Conservation (phyloP, 2,329 filamentous ascomycete genomes). For the Metarhizium humberi region DNA sequence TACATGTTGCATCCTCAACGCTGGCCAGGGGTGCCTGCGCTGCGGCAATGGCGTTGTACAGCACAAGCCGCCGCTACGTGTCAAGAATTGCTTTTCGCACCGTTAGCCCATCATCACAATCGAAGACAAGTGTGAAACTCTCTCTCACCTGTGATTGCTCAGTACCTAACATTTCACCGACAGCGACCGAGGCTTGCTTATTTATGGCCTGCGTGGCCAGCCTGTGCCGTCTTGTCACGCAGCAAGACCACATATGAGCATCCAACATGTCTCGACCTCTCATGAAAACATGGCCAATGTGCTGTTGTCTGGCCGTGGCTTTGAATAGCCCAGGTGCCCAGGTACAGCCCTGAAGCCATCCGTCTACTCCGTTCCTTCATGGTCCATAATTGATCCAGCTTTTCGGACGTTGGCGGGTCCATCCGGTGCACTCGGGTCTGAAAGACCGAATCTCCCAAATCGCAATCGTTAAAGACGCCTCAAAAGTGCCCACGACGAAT, state of each 20-base stretch:
- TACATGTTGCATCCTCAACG: not conserved
- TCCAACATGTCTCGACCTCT: not conserved
- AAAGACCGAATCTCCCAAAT: constrained; percentile 1
- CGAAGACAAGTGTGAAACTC: no score
- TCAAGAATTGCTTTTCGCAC: not conserved
- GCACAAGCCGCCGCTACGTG: not conserved
- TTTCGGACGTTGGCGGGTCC: not conserved
- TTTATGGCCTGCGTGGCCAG: not conserved
- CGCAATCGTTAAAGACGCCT: no score
- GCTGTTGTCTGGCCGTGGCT: not conserved
- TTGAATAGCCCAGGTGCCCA: no score
- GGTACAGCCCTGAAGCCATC: no score
- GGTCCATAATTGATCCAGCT: no score
- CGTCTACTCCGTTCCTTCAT: no score
- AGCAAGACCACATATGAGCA: no score
- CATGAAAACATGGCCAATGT: no score
- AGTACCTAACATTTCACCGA: constrained; percentile 6
- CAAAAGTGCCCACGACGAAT: no score
- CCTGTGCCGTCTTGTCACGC: not conserved
- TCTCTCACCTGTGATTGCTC: not conserved
- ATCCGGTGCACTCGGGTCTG: constrained; percentile 1
- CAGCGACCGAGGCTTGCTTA: constrained; percentile 1
- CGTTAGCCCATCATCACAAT: not conserved
- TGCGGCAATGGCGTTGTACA: no score
- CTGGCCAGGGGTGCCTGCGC: not conserved